These are phyloP conservation scores for Talaromyces trachyspermus DNA, from an alignment of 495 filamentous ascomycete species.

Conservation along the genomic window DNA sequence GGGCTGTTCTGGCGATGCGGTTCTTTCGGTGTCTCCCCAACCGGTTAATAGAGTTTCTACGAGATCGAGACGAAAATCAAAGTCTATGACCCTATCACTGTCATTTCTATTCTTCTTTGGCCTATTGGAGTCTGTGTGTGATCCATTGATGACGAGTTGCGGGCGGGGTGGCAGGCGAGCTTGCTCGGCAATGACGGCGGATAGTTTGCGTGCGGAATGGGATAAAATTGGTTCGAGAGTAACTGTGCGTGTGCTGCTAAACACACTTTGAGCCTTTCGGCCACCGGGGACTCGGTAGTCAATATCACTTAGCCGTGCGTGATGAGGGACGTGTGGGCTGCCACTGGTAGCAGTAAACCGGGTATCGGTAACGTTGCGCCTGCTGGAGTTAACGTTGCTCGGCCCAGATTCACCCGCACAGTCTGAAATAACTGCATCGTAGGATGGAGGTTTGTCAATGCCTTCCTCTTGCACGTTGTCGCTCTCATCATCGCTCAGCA, in stretches of 20 bases:
- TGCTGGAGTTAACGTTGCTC: neutral
- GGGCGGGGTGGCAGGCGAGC: slow-evolving; percentile 30
- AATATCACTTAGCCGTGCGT: neutral
- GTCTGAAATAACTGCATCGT: slow-evolving; percentile 4
- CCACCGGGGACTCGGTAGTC: slow-evolving; percentile 2
- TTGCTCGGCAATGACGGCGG: slow-evolving; percentile 21
- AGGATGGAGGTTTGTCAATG: slow-evolving; percentile 2
- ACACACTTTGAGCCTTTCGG: neutral
- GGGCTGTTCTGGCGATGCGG: slow-evolving; percentile 5
- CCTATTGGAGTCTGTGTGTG: slow-evolving; percentile 23
- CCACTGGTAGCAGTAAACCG: neutral
- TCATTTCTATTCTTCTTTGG: slow-evolving; percentile 23
- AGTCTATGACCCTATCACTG: slow-evolving; percentile 25
- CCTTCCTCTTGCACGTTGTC: no score
- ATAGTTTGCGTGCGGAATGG: slow-evolving; percentile 16
- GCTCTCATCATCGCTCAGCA: neutral
- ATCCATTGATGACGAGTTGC: slow-evolving; percentile 24
- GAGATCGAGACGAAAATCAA: slow-evolving; percentile 32
- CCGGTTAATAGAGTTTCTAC: slow-evolving; percentile 25
- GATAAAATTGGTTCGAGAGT: slow-evolving; percentile 22
- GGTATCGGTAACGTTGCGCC: neutral
- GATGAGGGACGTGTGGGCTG: no score
- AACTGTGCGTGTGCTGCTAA: slow-evolving; percentile 11
- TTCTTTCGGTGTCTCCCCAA: slow-evolving; percentile 14
- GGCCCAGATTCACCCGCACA: neutral